These are phyloP conservation scores for Taxillus chinensis DNA, from an alignment of 164 flowering plant genomes.

Conservation along the genomic window DNA sequence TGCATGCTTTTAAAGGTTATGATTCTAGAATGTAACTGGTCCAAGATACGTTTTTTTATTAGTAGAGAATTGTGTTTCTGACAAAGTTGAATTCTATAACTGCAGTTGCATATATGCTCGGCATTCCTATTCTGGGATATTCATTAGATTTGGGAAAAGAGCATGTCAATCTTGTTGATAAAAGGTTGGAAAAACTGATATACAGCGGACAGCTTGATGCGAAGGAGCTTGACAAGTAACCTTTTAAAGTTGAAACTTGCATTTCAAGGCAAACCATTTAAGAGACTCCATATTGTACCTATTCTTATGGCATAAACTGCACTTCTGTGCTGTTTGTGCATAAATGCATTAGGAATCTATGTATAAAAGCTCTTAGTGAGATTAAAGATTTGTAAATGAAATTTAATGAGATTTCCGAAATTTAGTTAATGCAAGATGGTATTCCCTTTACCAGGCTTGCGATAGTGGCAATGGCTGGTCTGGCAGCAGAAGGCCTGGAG, in stretches of 20 bases:
- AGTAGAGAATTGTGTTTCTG: not conserved
- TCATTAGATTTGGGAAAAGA: slow-evolving; percentile 95
- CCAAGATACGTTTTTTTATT: no score
- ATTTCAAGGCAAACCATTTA: not conserved
- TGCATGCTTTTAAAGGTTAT: no score
- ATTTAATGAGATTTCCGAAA: no score
- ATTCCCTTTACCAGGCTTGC: slow-evolving; percentile 46
- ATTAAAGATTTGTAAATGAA: no score
- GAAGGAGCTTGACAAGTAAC: slow-evolving; percentile 88
- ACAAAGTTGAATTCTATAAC: not conserved
- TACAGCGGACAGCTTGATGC: slow-evolving; percentile 90
- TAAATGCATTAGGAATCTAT: no score
- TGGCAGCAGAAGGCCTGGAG: slow-evolving; percentile 86
- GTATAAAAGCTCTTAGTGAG: no score
- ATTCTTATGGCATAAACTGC: no score
- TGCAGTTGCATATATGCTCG: slow-evolving; percentile 80
- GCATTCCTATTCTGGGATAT: slow-evolving; percentile 82
- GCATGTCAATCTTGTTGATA: slow-evolving; percentile 80
- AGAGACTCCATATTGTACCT: no score
- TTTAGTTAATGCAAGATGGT: no score
- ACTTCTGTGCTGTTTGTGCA: no score
- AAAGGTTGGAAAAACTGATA: slow-evolving; percentile 68
- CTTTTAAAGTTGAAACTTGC: not conserved
- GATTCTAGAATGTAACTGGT: no score
- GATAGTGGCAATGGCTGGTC: slow-evolving; percentile 94